Percentiles rank a stretch among this genome's conserved stretches.
Evolutionary conservation across 1,284 basidiomycete species (phyloP).

Genomic region (Cutaneotrichosporon sp.): DNA sequence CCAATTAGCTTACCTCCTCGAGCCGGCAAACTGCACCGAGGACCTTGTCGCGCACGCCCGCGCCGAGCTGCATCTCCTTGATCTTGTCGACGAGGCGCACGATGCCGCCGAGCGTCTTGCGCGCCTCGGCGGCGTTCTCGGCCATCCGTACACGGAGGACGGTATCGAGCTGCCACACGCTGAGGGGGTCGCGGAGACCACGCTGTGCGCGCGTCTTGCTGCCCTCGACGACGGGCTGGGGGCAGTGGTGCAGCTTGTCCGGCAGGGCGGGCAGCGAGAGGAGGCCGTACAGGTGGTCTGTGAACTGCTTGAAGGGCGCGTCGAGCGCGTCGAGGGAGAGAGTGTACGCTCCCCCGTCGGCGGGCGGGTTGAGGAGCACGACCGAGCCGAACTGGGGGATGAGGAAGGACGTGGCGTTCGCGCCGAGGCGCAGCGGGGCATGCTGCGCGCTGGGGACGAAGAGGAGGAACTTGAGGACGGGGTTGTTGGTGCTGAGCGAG

Average conservation of each 20-base stretch:
- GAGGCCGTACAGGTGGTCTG: constrained; percentile 70
- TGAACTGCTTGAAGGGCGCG: constrained; percentile 69
- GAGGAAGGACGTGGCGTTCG: constrained; percentile 63
- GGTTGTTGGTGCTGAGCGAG: constrained; percentile 69
- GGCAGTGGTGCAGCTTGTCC: constrained; percentile 28
- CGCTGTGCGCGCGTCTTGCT: constrained; percentile 5
- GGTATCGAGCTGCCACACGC: constrained; percentile 72
- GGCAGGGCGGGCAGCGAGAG: constrained; percentile 75
- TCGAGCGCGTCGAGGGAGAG: constrained; percentile 55
- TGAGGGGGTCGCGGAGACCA: constrained; percentile 25
- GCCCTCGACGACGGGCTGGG: neutral
- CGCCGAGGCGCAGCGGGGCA: constrained; percentile 67
- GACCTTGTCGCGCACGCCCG: constrained; percentile 72
- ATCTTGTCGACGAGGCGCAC: constrained; percentile 79
- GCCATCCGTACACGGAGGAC: constrained; percentile 69
- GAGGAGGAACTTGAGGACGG: constrained; percentile 87
- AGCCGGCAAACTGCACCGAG: constrained; percentile 68
- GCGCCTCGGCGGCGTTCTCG: constrained; percentile 68
- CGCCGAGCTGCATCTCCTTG: constrained; percentile 83
- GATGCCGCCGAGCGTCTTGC: constrained; percentile 77
- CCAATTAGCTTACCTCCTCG: constrained; percentile 64
- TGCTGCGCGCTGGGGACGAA: constrained; percentile 76
- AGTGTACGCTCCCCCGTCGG: constrained; percentile 22
- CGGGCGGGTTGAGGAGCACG: constrained; percentile 69
- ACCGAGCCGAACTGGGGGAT: constrained; percentile 96